Base-by-base conservation (phyloP, 2,329 filamentous ascomycete species). In the Samsoniella hepiali region DNA sequence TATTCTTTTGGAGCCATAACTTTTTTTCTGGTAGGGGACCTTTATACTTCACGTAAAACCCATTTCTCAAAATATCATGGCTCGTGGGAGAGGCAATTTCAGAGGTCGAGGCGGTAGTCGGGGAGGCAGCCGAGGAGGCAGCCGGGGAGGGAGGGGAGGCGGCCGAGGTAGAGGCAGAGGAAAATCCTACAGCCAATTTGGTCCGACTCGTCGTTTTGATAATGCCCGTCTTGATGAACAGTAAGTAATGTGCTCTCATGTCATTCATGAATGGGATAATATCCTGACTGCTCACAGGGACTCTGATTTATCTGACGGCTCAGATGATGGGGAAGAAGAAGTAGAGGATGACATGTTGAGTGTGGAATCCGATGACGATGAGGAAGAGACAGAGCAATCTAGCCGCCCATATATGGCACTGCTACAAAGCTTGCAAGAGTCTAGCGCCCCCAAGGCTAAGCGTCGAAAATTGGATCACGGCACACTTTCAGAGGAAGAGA, bases 331-430 rank as follows among this genome's bases (percentile, higher is more conserved):
- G 36, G 68, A 69, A 47, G 70, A 68, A 42, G 69, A 72, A 47
- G 74, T 75, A 42, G 76, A 75, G 47, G 76, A 79, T 59, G 75
- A 77, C 9, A 70, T 72, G 36, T 67, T 72, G 29, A 76, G 78
- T 61, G 70, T 76, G 64, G 74, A 73, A 34, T 76, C 77, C 7
- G 80, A 81, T 9, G 78, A 80, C 2, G 71, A 80, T 53, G 75
- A 79, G 1, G 79, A 80, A 40, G 80, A 82, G 29, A 79, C 80
- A n/a, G 78, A 78, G 34, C 69, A 77, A 10, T 60, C 75, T 32
- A 74, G 77, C 32, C 78, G 79, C 36, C 81, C 86, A 3, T 89
- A 88, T 67, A 77, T 82, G 74, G 77, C 83, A 8, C 76, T 89
- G 7, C 77, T 89, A 69, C 81, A 87, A 69, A 87, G 82, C 64